These are phyloP conservation scores for Aphanocladium album DNA, from an alignment of 2,329 filamentous ascomycete genomes.

Conservation along the genomic window DNA sequence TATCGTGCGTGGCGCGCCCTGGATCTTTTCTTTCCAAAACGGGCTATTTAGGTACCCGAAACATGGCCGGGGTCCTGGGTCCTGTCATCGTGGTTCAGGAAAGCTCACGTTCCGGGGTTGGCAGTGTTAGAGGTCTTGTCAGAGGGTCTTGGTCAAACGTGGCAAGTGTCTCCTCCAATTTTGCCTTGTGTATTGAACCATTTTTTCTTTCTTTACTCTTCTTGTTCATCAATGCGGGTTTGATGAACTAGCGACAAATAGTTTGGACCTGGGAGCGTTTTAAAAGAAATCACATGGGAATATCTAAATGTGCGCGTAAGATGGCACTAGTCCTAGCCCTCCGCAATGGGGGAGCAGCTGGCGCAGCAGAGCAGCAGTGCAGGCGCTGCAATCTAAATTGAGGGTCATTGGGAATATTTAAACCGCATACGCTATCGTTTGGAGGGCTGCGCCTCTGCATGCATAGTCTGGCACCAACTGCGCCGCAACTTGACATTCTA, in stretches of 20 bases:
- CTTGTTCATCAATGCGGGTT: neutral
- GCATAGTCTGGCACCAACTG: constrained; percentile 12
- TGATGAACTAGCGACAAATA: no score
- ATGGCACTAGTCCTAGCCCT: no score
- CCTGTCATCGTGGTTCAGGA: neutral
- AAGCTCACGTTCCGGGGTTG: neutral
- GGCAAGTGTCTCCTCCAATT: constrained; percentile 5
- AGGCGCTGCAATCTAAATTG: neutral
- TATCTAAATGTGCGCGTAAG: no score
- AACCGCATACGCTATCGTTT: neutral
- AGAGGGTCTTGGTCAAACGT: constrained; percentile 3
- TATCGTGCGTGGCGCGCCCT: neutral
- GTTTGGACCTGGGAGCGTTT: no score
- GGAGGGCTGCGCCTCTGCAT: neutral
- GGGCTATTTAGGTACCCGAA: constrained; percentile 1
- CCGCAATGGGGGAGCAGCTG: neutral
- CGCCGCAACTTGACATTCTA: constrained; percentile 26
- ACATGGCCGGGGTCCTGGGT: neutral
- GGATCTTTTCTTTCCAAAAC: constrained; percentile 3
- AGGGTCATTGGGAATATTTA: neutral
- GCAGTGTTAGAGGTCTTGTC: constrained; percentile 5
- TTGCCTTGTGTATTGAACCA: neutral
- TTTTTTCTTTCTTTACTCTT: neutral
- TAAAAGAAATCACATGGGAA: no score
- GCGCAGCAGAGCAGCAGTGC: neutral